Base-by-base conservation (phyloP, 2,329 filamentous ascomycete genomes). In the Stagonosporopsis tanaceti region DNA sequence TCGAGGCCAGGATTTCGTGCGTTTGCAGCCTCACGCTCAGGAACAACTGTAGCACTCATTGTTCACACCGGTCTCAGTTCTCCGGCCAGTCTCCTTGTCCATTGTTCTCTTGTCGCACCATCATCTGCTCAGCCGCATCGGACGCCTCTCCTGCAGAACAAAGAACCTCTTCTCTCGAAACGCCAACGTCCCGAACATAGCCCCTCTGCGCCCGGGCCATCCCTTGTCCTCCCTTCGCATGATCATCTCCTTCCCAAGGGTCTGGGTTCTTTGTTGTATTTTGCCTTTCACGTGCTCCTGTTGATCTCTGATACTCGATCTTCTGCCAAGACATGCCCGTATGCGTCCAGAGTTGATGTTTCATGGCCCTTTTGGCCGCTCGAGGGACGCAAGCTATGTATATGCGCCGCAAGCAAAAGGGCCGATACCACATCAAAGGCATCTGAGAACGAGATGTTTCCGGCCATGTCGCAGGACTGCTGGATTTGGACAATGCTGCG, bases 351-450 rank as follows among this genome's bases (percentile, higher is more conserved):
- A 30, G 28, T 48, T 45, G 9, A 45, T 53, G 48, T 53, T 57
- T 57, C 54, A 48, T 40, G 50, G 38, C 20, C 39, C 35, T 20
- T 44, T 17, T 35, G 37, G 45, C 45, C 39, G 35, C 25, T 47
- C 22, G 54, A 48, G 39, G 45, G 54, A 38, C n/a, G 32, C 32
- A 40, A 35, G 45, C n/a, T 57, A 48, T 53, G 38, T 53, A 48
- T 50, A 53, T 53, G 27, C 48, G 32, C 34, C 39, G 35, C 39
- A 50, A 53, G 39, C 39, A 47, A 53, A 48, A 53, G 54, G 50
- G 32, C 48, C 54, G 48, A 57, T 39, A 30, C 2, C 5, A 22
- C 34, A 14, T 40, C 30, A 53, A 48, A 45, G 34, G 20, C 9
- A 30, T 22, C 4, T 8, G 25, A 48, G 11, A 34, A 44, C 40